These are phyloP conservation scores for Phellinidium pouzarii DNA, from an alignment of 1,284 basidiomycete species.

Conservation along the genomic window DNA sequence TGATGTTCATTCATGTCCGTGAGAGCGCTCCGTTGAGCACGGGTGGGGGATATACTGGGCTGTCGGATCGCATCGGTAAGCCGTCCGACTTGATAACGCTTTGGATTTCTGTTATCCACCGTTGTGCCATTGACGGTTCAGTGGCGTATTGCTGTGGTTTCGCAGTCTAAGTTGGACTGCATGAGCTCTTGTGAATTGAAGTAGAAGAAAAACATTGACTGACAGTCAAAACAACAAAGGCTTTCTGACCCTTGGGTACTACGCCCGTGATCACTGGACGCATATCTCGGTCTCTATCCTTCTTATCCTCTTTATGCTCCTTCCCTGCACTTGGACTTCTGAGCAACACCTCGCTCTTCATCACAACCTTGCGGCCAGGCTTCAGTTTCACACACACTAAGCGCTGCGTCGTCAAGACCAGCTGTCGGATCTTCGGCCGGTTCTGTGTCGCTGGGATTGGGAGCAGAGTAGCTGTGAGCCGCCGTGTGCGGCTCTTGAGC, in stretches of 20 bases:
- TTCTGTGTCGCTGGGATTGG: constrained; percentile 45
- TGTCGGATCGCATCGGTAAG: not conserved
- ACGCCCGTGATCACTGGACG: constrained; percentile 40
- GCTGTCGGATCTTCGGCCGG: constrained; percentile 46
- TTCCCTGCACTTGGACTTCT: constrained; percentile 26
- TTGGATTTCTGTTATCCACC: constrained; percentile 46
- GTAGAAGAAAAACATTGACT: constrained; percentile 22
- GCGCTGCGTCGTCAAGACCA: constrained; percentile 53
- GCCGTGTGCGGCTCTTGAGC: constrained; percentile 45
- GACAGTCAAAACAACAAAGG: constrained; percentile 60
- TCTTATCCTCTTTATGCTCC: constrained; percentile 21
- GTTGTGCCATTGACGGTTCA: constrained; percentile 32
- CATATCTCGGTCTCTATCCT: constrained; percentile 35
- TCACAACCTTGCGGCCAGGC: constrained; percentile 28
- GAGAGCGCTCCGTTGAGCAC: constrained; percentile 1
- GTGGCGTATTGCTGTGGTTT: constrained; percentile 50
- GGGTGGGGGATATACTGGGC: constrained; percentile 1
- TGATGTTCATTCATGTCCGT: constrained; percentile 2
- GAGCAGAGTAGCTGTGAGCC: constrained; percentile 51
- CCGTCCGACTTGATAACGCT: constrained; percentile 7
- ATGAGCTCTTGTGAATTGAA: constrained; percentile 1
- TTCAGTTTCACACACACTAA: constrained; percentile 52
- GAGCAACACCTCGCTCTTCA: constrained; percentile 47
- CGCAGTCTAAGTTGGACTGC: constrained; percentile 33
- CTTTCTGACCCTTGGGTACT: constrained; percentile 47